These are phyloP conservation scores for Stachybotrys chartarum DNA, from an alignment of 2,329 filamentous ascomycete species.

Conservation along the genomic window DNA sequence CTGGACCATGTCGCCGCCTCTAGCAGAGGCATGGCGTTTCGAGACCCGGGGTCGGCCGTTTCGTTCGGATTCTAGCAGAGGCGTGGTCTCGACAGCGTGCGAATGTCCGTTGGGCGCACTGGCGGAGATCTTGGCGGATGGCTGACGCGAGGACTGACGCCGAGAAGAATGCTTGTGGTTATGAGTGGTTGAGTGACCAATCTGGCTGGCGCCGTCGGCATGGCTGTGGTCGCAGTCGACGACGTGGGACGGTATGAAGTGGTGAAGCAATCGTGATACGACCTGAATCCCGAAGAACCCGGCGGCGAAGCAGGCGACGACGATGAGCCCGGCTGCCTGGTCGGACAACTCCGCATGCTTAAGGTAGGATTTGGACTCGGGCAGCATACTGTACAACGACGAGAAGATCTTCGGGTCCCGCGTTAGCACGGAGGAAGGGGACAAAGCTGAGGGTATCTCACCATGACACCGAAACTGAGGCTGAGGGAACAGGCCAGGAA, in stretches of 20 bases:
- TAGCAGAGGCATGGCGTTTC: slow-evolving; percentile 19
- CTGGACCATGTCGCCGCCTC: slow-evolving; percentile 20
- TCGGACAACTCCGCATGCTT: slow-evolving; percentile 59
- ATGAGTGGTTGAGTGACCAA: slow-evolving; percentile 14
- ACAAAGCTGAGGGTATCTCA: slow-evolving; percentile 32
- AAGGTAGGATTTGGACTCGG: slow-evolving; percentile 75
- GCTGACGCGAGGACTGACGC: slow-evolving; percentile 17
- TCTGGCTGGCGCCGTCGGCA: slow-evolving; percentile 38
- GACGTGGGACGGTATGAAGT: slow-evolving; percentile 68
- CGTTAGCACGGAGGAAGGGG: background rate
- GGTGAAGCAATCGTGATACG: slow-evolving; percentile 65
- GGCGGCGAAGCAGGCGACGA: slow-evolving; percentile 62
- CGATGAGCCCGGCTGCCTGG: slow-evolving; percentile 57
- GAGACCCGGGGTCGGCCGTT: slow-evolving; percentile 16
- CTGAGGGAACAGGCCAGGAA: slow-evolving; percentile 87
- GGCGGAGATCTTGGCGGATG: slow-evolving; percentile 9
- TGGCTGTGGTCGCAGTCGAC: slow-evolving; percentile 76
- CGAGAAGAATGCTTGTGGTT: slow-evolving; percentile 21
- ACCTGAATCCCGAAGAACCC: slow-evolving; percentile 72
- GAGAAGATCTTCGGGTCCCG: slow-evolving; percentile 66
- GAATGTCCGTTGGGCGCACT: slow-evolving; percentile 10
- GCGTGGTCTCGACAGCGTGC: slow-evolving; percentile 37
- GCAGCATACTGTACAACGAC: slow-evolving; percentile 86
- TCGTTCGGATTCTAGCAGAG: slow-evolving; percentile 31
- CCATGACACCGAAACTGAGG: slow-evolving; percentile 94